Conservation (phyloP, 208 protist species). For the Acanthamoeba divionensis region DNA sequence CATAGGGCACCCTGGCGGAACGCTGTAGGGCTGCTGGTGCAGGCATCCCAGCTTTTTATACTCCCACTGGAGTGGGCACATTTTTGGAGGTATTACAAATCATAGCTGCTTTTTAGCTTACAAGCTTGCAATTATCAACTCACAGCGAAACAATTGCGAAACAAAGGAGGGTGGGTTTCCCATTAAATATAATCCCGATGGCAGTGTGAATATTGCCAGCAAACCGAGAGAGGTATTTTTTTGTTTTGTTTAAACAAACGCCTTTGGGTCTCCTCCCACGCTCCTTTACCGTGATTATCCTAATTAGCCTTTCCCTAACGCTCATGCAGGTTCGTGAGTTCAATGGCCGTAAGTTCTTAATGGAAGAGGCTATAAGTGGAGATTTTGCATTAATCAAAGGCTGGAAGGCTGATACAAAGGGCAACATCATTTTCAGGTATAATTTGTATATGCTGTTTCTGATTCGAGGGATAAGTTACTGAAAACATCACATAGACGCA, state of each 20-base stretch:
- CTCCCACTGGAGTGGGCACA: slow-evolving; percentile 92
- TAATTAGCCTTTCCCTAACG: too few relatives aligned
- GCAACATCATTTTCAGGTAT: slow-evolving; percentile 71
- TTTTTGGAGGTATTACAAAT: slow-evolving; percentile 51
- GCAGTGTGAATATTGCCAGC: slow-evolving; percentile 78
- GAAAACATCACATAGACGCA: slow-evolving; percentile 74
- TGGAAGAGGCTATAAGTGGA: too few relatives aligned
- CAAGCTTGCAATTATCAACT: background rate
- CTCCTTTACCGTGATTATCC: too few relatives aligned
- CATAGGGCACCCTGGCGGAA: slow-evolving; percentile 92
- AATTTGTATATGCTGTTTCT: background rate
- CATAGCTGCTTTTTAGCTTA: too few relatives aligned
- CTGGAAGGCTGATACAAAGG: slow-evolving; percentile 88
- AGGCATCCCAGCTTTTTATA: slow-evolving; percentile 96
- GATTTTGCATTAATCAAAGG: slow-evolving; percentile 93
- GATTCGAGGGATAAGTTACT: background rate
- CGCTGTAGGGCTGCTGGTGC: slow-evolving; percentile 91
- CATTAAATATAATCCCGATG: slow-evolving; percentile 87
- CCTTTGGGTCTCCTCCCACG: too few relatives aligned
- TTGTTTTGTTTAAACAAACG: too few relatives aligned
- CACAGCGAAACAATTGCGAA: slow-evolving; percentile 56
- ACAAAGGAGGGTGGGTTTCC: slow-evolving; percentile 87
- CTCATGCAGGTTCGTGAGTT: slow-evolving; percentile 88
- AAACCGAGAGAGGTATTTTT: slow-evolving; percentile 87
- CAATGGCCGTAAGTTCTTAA: slow-evolving; percentile 86